Evolutionary conservation across 2,329 filamentous ascomycete genomes (phyloP), one percentile per base, ranked within the genome.

Genomic region (Beauveria pseudobassiana): DNA sequence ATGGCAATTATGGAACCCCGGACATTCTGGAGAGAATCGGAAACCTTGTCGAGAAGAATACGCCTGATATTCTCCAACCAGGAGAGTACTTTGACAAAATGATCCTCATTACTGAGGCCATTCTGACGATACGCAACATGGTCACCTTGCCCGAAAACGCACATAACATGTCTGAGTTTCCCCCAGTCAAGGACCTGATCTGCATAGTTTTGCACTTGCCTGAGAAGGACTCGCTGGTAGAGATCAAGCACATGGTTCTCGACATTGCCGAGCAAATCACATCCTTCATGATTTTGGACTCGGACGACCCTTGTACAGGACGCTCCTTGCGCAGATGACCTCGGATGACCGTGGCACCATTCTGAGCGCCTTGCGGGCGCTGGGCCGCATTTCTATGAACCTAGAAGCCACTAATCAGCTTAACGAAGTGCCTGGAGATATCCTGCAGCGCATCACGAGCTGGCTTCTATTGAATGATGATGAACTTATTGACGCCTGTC

Each of bases 241-340:
- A 99, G 74, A 77, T 98, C 63, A 95, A 93, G 73, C 92, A 96
- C 72, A 91, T 95, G 68, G 90, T 90, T 2, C 82, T 98, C 14
- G 95, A 99, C 67, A 95, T 96, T 65, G 89, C 92, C 0, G 93
- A 98, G 74, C 90, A 96, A 69, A 80, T 97, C 57, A 95, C 93
- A 0, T 91, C 89, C 54, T 96, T 87, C 74, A 85, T 95, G 76
- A 77, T 82, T 10, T 78, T 97, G 50, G 84, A 86, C 46, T 80
- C 86, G 0, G 79, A 87, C 42, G 90, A 96, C 69, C 87, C 2
- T 78, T 98, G 1, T 98, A 96, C 75, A 81, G 80, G 63, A 88
- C 88, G 5, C 78, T 98, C 20, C 75, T 96, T 5, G 71, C 73
- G 1, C 83, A 88, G 68, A 76, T 91, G 52, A 72, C 80, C 51